These are phyloP conservation scores for Rubroboletus pulcherrimus DNA, from an alignment of 768 basidiomycete genomes.

Conservation along the genomic window DNA sequence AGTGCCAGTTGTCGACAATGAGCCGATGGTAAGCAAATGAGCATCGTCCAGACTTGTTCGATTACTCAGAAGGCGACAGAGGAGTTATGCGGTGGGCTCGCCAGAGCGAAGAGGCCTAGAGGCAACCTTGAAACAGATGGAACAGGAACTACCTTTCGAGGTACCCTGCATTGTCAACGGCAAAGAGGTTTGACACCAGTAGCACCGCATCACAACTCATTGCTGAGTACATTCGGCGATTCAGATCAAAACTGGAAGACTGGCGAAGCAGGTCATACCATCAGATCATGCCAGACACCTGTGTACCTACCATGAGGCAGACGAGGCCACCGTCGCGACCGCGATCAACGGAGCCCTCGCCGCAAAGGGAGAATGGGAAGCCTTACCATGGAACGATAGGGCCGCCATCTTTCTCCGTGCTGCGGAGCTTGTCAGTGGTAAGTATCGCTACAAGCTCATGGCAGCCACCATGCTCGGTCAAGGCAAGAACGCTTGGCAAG, in stretches of 20 bases:
- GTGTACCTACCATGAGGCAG: constrained; percentile 86
- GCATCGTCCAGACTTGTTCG: not conserved
- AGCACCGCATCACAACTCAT: not conserved
- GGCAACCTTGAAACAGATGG: constrained; percentile 75
- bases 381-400: constrained; percentile 92
- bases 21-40: constrained; percentile 70
- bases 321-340: constrained; percentile 62
- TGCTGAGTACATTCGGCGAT: constrained; percentile 3
- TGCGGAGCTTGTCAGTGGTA: constrained; percentile 91
- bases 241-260: constrained; percentile 76
- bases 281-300: constrained; percentile 81
- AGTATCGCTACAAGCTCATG: constrained; percentile 92
- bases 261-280: constrained; percentile 79
- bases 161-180: constrained; percentile 94
- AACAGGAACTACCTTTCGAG: constrained; percentile 80
- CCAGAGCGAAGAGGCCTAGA: constrained; percentile 70
- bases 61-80: constrained; percentile 39
- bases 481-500: constrained; percentile 99
- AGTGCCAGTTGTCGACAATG: constrained; percentile 84
- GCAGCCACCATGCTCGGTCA: constrained; percentile 98
- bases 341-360: constrained; percentile 88
- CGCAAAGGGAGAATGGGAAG: constrained; percentile 89
- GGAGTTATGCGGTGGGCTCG: constrained; percentile 74
- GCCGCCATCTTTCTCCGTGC: constrained; percentile 99
- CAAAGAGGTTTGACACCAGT: constrained; percentile 55